phyloP scores from a whole-genome alignment of 768 basidiomycete genomes.

The Hydnum rufescens region DNA sequence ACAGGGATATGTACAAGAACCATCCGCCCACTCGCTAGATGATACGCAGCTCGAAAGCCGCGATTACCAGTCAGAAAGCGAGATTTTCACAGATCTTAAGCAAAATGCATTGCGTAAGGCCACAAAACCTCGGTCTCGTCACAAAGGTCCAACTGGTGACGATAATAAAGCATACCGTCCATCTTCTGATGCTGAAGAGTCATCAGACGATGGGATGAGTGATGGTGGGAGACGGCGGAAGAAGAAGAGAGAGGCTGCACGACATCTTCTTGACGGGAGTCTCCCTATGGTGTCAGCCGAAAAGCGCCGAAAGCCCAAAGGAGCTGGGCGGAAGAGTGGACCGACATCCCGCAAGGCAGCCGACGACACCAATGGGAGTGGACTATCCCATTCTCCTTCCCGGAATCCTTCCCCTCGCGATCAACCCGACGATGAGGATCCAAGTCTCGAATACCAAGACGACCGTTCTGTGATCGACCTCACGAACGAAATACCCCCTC shows the following conservation, averaged over 20 bases:
- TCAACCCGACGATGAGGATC: background rate
- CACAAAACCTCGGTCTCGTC: conserved; percentile 3
- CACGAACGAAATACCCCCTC: conserved; percentile 17
- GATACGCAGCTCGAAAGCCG: conserved; percentile 26
- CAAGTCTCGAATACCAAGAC: background rate
- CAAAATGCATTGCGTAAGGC: background rate
- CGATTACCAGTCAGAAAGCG: conserved; percentile 62
- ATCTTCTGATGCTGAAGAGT: conserved; percentile 39
- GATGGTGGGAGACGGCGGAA: conserved; percentile 31
- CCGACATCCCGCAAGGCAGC: background rate
- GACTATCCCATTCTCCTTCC: background rate
- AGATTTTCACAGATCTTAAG: conserved; percentile 13
- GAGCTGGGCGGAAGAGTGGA: background rate
- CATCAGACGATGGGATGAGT: conserved; percentile 33
- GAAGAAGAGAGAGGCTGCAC: conserved; percentile 13
- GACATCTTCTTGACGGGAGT: background rate
- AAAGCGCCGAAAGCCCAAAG: background rate
- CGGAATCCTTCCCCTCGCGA: background rate
- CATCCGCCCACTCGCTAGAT: background rate
- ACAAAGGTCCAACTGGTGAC: conserved; percentile 19
- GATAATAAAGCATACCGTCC: conserved; percentile 77
- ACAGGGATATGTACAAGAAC: background rate
- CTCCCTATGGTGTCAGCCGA: background rate
- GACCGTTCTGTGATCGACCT: background rate
- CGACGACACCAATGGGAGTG: background rate